These are phyloP conservation scores for Cyberlindnera mycetangii DNA, from an alignment of 805 yeast species.

Conservation along the genomic window DNA sequence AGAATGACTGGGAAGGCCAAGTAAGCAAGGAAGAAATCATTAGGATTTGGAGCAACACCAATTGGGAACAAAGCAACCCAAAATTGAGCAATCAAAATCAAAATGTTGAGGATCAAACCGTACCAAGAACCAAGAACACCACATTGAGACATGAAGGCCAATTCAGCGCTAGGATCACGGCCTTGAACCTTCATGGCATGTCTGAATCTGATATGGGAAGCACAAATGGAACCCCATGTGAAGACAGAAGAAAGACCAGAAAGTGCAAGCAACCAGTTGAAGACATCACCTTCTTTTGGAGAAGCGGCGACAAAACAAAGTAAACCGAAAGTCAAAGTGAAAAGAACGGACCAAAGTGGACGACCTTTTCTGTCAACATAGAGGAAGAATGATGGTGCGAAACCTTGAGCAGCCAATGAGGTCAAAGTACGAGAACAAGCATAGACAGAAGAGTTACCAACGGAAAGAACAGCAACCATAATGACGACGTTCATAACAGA, in stretches of 20 bases:
- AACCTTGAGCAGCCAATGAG: slow-evolving; percentile 49
- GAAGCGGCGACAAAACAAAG: slow-evolving; percentile 64
- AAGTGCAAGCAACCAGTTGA: slow-evolving; percentile 73
- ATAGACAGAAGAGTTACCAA: slow-evolving; percentile 49
- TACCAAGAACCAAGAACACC: slow-evolving; percentile 67
- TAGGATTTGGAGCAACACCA: slow-evolving; percentile 31
- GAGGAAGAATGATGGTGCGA: slow-evolving; percentile 45
- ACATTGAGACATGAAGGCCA: slow-evolving; percentile 64
- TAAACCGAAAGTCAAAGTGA: slow-evolving; percentile 47
- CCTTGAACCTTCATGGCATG: slow-evolving; percentile 57
- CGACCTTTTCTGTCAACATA: slow-evolving; percentile 50
- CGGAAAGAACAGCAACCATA: slow-evolving; percentile 53
- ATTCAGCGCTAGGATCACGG: slow-evolving; percentile 58
- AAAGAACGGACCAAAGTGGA: slow-evolving; percentile 52
- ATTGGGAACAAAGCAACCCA: slow-evolving; percentile 57
- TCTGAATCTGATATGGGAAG: slow-evolving; percentile 68
- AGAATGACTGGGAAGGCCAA: slow-evolving; percentile 42
- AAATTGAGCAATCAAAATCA: slow-evolving; percentile 73
- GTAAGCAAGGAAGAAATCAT: slow-evolving; percentile 37
- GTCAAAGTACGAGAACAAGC: slow-evolving; percentile 53
- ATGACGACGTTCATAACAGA: slow-evolving; percentile 61
- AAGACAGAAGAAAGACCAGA: slow-evolving; percentile 76
- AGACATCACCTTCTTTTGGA: slow-evolving; percentile 51
- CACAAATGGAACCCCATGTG: slow-evolving; percentile 75
- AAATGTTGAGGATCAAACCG: slow-evolving; percentile 55